These are phyloP conservation scores for Phenoliferia sp. DNA, from an alignment of 1,284 basidiomycete genomes.

Conservation along the genomic window DNA sequence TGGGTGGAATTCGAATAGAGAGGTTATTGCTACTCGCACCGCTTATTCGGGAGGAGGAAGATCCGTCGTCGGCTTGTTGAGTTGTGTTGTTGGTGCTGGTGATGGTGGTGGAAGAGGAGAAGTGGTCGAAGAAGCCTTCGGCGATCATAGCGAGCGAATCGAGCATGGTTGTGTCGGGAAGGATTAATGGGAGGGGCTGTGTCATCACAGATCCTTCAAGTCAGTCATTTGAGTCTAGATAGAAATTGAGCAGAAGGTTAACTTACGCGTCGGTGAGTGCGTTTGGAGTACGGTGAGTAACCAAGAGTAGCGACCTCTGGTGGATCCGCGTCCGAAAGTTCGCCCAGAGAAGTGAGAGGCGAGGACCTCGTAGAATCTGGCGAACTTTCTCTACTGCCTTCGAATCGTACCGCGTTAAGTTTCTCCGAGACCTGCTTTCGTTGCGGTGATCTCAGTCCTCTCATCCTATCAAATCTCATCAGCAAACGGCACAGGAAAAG, in stretches of 20 bases:
- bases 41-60: background rate
- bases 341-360: constrained; percentile 2
- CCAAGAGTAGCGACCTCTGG: constrained; percentile 9
- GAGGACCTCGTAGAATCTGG: background rate
- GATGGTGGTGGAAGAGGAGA: background rate
- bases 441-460: background rate
- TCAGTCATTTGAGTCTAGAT: background rate
- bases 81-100: background rate
- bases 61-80: background rate
- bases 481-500: background rate
- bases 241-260: constrained; percentile 7
- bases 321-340: constrained; percentile 6
- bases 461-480: background rate
- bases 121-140: constrained; percentile 14
- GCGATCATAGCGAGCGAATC: constrained; percentile 27
- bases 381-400: background rate
- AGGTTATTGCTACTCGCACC: background rate
- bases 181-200: background rate
- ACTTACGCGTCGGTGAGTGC: background rate
- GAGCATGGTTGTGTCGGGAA: constrained; percentile 5
- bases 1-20: background rate
- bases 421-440: constrained; percentile 1
- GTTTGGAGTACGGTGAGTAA: constrained; percentile 3
- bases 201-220: background rate
- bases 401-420: background rate